These are phyloP conservation scores for Coniochaeta sp. DNA, from an alignment of 2,329 filamentous ascomycete genomes.

Conservation along the genomic window DNA sequence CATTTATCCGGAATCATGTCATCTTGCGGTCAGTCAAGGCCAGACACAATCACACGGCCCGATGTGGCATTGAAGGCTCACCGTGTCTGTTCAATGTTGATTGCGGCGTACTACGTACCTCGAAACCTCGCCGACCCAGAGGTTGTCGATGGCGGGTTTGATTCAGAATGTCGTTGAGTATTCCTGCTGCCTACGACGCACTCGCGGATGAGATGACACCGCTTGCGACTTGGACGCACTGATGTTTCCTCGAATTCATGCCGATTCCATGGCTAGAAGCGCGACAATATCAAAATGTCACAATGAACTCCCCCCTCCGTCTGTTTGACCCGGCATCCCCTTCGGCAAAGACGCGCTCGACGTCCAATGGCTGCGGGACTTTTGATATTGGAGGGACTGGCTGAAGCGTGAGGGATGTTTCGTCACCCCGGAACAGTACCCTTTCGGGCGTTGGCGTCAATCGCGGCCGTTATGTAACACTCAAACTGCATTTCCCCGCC, in stretches of 20 bases:
- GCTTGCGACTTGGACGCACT: constrained; percentile 1
- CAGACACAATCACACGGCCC: not conserved
- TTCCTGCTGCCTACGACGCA: not conserved
- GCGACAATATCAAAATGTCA: not conserved
- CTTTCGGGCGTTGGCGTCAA: not conserved
- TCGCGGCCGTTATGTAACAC: not conserved
- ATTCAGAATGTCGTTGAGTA: not conserved
- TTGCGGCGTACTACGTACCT: not conserved
- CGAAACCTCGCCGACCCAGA: not conserved
- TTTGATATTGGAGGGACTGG: not conserved
- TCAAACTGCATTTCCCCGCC: not conserved
- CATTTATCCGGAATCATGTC: constrained; percentile 3
- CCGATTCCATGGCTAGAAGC: not conserved
- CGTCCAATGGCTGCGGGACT: not conserved
- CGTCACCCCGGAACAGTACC: not conserved
- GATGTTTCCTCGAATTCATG: constrained; percentile 2
- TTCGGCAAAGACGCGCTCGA: not conserved
- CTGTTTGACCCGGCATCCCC: too few species aligned
- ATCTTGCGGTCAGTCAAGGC: constrained; percentile 1
- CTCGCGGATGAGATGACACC: not conserved
- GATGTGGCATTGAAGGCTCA: not conserved
- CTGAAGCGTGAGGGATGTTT: not conserved
- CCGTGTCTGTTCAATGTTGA: not conserved
- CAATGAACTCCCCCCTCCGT: not conserved
- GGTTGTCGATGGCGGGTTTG: not conserved